These are phyloP conservation scores for Paramecium sonneborni DNA, from an alignment of 73 alveolate species.

Conservation along the genomic window DNA sequence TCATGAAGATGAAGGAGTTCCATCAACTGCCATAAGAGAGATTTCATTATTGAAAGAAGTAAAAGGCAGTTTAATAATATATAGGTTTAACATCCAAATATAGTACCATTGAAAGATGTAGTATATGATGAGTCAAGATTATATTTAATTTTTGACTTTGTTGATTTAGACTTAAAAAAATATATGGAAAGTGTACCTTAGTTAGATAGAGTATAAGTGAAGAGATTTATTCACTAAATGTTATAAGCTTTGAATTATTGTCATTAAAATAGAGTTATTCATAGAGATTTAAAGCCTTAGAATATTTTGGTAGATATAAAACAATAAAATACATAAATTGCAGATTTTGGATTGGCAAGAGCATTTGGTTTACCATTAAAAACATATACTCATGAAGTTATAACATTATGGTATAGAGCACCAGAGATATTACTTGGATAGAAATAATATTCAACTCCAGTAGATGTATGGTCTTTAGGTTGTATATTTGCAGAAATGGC, in stretches of 20 bases:
- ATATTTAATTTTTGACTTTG: slow-evolving; percentile 86
- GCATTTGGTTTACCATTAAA: slow-evolving; percentile 93
- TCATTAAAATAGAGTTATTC: slow-evolving; percentile 94
- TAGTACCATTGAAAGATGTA: slow-evolving; percentile 86
- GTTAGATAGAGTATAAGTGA: slow-evolving; percentile 44
- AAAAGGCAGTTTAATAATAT: neutral
- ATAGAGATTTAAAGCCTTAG: slow-evolving; percentile 96
- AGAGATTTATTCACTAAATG: slow-evolving; percentile 66
- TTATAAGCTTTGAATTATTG: slow-evolving; percentile 85
- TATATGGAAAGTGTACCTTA: slow-evolving; percentile 72
- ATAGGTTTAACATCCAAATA: slow-evolving; percentile 87
- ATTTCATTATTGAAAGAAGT: slow-evolving; percentile 87
- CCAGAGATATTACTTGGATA: slow-evolving; percentile 89
- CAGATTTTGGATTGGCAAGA: slow-evolving; percentile 98
- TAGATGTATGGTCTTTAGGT: slow-evolving; percentile 93
- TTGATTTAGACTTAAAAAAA: slow-evolving; percentile 87
- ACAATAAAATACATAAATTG: slow-evolving; percentile 80
- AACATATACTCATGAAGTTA: slow-evolving; percentile 92
- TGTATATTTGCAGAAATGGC: slow-evolving; percentile 91
- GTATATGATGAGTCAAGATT: slow-evolving; percentile 84
- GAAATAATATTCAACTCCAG: slow-evolving; percentile 84
- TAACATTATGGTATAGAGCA: slow-evolving; percentile 94
- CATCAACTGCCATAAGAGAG: slow-evolving; percentile 96
- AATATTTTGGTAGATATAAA: slow-evolving; percentile 85
- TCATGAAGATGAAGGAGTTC: slow-evolving; percentile 97